Base-by-base conservation (phyloP, 441 rosid species). In the Bruguiera hainesii region DNA sequence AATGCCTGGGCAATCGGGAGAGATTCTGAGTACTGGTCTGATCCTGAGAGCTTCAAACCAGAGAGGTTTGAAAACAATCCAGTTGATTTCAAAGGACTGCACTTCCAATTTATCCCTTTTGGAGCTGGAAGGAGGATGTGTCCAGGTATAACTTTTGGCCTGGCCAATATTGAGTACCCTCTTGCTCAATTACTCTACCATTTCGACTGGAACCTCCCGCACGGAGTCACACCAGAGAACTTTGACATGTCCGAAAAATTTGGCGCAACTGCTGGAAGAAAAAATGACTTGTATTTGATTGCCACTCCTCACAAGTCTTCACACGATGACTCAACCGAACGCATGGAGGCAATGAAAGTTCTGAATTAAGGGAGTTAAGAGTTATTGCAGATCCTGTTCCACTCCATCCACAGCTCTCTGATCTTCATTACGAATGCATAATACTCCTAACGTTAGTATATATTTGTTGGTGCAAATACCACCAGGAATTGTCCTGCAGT, bases 211-310 rank as follows among this genome's bases (percentile, higher is more conserved):
- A 68, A 58, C 42, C 59, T 83, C 18, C 84, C 82, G 8, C 8
- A 67, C 15, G 84, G 86, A 8, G 6, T 73, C n/a, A 49, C 55
- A 19, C 80, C 89, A 0, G 86, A 80, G 84, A 76, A 80, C 64
- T 77, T 89, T 15, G 85, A 81, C 76, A 90, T 90, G 97, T 82
- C 82, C 1, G 95, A 90, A 70, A 78, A 71, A 6, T 89, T 79
- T 61, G 97, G 97, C 15, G 78, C 82, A 13, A 87, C 91, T 3
- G 37, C 87, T 23, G 90, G 83, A 37, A 77, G 96, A 9, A 87
- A 84, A 1, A 79, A 55, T 21, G 88, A 86, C 16, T 72, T 90
- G 75, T 57, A 75, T 66, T 86, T 90, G 35, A 84, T 83, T 62
- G 91, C 93, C 3, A 84, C 81, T 78, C 58, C 80, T 57, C 49